Conservation (phyloP, 208 protist genomes). For the Leishmania tarentolae region DNA sequence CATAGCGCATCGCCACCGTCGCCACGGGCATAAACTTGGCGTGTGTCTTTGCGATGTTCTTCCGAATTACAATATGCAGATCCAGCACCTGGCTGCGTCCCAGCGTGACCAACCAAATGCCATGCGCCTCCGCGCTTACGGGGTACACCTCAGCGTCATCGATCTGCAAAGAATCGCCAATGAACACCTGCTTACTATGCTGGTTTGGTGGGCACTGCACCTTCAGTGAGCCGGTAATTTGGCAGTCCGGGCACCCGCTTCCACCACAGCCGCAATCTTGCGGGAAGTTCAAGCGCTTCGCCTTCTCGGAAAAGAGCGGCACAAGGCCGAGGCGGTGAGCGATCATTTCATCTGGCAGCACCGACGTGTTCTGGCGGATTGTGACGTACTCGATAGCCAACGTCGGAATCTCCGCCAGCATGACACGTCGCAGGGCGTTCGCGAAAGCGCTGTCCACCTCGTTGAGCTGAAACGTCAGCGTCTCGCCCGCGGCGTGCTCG, state of each 20-base stretch:
- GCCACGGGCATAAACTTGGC: constrained; percentile 97
- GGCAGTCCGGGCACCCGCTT: constrained; percentile 79
- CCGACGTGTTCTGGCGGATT: constrained; percentile 94
- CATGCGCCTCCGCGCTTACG: constrained; percentile 79
- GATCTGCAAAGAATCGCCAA: constrained; percentile 78
- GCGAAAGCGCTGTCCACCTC: constrained; percentile 93
- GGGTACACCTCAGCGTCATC: constrained; percentile 81
- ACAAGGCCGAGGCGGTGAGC: constrained; percentile 98
- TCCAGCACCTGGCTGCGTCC: constrained; percentile 85
- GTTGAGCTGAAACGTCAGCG: constrained; percentile 89
- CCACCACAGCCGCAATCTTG: constrained; percentile 87
- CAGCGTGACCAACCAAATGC: constrained; percentile 89
- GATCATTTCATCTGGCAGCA: constrained; percentile 99
- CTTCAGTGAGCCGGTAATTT: constrained; percentile 83
- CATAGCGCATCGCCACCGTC: constrained; percentile 94
- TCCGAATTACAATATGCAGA: constrained; percentile 81
- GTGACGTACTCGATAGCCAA: constrained; percentile 98
- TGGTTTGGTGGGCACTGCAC: constrained; percentile 78
- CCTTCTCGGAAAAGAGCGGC: constrained; percentile 93
- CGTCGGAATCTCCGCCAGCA: constrained; percentile 99
- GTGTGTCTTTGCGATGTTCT: constrained; percentile 98
- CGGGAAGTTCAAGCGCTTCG: constrained; percentile 76
- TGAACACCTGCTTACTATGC: constrained; percentile 83
- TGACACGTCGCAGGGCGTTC: constrained; percentile 97
- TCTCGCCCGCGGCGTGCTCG: constrained; percentile 83